Evolutionary conservation across 345 rosid species (phyloP), one percentile per base, ranked within the genome.

Genomic region (Murraya paniculata): DNA sequence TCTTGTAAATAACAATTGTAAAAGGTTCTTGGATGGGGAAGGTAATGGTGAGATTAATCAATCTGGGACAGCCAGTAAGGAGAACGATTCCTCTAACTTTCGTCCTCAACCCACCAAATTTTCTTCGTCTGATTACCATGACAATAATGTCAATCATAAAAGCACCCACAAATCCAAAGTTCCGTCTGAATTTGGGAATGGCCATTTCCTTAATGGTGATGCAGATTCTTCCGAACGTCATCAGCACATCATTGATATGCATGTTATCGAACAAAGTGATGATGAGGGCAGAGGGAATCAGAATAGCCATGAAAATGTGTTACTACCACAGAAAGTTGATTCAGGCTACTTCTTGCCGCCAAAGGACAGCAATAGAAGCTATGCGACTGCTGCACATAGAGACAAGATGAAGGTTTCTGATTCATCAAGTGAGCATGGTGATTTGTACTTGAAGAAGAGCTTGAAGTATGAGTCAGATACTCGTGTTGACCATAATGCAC

Each of bases 11-110:
- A 79, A 77, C 36, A 77, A 72, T 61, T 68, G 55, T 62, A 74
- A 79, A 36, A 82, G 77, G 83, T 53, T 74, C 74, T 56, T 79
- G 80, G 81, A 78, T 75, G 82, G 82, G 71, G 85, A 82, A 72
- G 84, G 62, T 72, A 68, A 78, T 77, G 58, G 50, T 74, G 75
- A 73, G 45, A 80, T 38, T 48, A 72, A 76, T 62, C 41, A 4
- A 64, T 33, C 27, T 33, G 68, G 41, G 45, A 64, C 68, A 64
- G 68, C 13, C 13, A 31, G 21, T 10, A 64, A 33, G 25, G 86
- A 77, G 80, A 88, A 75, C 77, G 80, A 57, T 27, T 79, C 68
- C 1, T 57, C 64, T 31, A 71, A 48, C 78, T 75, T 28, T 70
- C 70, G 59, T 74, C 35, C 79, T 24, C 45, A 73, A 68, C 62